A percentile compares a stretch with the other conserved stretches of the same genome.
phyloP scores from a whole-genome alignment of 768 basidiomycete species.

The Psilocybe azurescens region DNA sequence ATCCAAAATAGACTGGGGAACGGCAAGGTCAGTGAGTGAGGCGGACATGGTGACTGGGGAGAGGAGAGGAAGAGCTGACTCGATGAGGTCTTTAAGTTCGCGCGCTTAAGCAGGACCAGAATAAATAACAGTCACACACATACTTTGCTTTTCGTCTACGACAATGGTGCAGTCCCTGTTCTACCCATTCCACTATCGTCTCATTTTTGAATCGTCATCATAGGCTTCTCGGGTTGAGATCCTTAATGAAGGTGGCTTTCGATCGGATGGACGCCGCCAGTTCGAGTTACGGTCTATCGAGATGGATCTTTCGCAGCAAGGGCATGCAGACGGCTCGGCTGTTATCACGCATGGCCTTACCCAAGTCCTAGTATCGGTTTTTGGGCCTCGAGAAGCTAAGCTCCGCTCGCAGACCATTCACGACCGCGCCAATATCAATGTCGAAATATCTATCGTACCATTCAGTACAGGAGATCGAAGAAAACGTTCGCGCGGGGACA shows the following conservation, averaged over 20 bases:
- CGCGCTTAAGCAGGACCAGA: not conserved
- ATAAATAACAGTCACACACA: conserved; percentile 22
- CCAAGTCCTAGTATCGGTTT: conserved; percentile 84
- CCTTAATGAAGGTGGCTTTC: conserved; percentile 84
- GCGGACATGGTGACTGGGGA: conserved; percentile 34
- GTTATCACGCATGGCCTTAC: conserved; percentile 89
- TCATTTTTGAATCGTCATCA: conserved; percentile 1
- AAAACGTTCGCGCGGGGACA: conserved; percentile 82
- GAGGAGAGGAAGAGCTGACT: conserved; percentile 4
- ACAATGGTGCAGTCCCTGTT: conserved; percentile 26
- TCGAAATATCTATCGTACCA: conserved; percentile 86
- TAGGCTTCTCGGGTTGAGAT: conserved; percentile 70
- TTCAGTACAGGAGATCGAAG: conserved; percentile 86
- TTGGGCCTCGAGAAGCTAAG: conserved; percentile 91
- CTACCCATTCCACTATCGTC: not conserved
- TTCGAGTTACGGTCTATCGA: conserved; percentile 86
- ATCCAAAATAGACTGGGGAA: conserved; percentile 76
- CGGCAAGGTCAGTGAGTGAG: conserved; percentile 29
- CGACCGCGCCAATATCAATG: conserved; percentile 88
- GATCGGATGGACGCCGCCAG: conserved; percentile 92
- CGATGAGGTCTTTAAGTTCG: not conserved
- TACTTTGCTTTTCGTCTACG: conserved; percentile 12
- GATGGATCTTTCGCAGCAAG: conserved; percentile 78
- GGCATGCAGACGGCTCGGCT: conserved; percentile 86
- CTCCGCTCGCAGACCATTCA: conserved; percentile 80